A percentile compares a stretch with the other conserved stretches of the same genome.
Evolutionary conservation across 768 basidiomycete species (phyloP).

Genomic region (Agaricus sinodeliciosus): DNA sequence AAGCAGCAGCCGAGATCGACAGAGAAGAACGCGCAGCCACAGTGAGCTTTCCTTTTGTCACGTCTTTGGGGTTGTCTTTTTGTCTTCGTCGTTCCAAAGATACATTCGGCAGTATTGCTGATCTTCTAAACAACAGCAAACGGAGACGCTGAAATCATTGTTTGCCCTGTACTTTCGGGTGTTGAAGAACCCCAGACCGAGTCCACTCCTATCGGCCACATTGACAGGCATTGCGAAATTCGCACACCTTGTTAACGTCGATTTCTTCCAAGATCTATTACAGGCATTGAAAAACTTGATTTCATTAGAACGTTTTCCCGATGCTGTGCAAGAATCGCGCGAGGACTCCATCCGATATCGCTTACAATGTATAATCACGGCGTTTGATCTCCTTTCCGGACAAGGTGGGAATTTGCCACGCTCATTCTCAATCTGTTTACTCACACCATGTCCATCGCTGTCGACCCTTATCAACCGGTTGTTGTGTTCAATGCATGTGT

Average conservation of each 20-base stretch:
- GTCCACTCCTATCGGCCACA: conserved; percentile 77
- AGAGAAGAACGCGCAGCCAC: conserved; percentile 79
- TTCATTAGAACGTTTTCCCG: conserved; percentile 32
- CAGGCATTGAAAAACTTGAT: conserved; percentile 78
- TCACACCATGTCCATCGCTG: conserved; percentile 1
- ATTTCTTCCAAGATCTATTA: conserved; percentile 96
- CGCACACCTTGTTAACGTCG: conserved; percentile 94
- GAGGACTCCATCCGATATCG: conserved; percentile 40
- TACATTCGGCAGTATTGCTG: conserved; percentile 7
- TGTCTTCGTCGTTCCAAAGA: conserved; percentile 1
- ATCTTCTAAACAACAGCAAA: conserved; percentile 55
- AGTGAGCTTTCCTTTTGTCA: conserved; percentile 40
- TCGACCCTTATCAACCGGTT: conserved; percentile 4
- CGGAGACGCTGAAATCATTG: conserved; percentile 94
- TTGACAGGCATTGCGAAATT: conserved; percentile 90
- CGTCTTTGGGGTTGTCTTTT: conserved; percentile 1
- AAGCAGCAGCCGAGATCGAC: conserved; percentile 92
- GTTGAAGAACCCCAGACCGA: conserved; percentile 77
- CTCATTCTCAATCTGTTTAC: conserved; percentile 2
- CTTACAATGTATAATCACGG: conserved; percentile 86
- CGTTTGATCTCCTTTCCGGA: conserved; percentile 94
- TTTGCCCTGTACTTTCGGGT: conserved; percentile 97
- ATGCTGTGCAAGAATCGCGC: conserved; percentile 13
- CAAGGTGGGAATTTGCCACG: conserved; percentile 56
- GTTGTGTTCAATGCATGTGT: conserved; percentile 8